Base-by-base conservation (phyloP, 768 basidiomycete species). In the Hygrocybe punicea region DNA sequence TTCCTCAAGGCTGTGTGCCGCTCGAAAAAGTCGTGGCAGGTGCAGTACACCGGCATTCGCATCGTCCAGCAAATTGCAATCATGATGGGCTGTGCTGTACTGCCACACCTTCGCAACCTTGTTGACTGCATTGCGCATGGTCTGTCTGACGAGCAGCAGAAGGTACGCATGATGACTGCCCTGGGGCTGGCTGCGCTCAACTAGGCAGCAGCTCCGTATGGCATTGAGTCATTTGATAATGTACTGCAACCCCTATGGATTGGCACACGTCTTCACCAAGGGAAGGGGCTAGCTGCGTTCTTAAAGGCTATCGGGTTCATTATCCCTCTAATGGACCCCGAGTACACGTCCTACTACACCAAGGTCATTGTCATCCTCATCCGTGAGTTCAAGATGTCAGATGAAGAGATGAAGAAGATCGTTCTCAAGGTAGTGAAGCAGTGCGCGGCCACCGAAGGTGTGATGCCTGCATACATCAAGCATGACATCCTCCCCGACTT, bases 321-420 rank as follows among this genome's bases (percentile, higher is more conserved):
- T 70, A 98, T 99, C 53, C 97, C 97, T 2, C 87, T 99, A 58
- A 98, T 99, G 97, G 97, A 99, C 68, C 94, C 97, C 48, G 96
- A 99, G 78, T 98, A 98, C 65, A 96, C 96, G 13, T 95, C 93
- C 14, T 98, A 98, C 76, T 99, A 99, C 72, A 98, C 95, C 48
- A 96, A 96, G 77, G 93, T 96, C 55, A 95, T 91, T 9, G 89
- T 94, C 61, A 95, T 96, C 69, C 88, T 96, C 56, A 96, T 96
- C 60, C 93, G 97, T 67, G 96, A 98, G 75, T 98, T 98, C 79
- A 93, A 96, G 71, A 97, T 95, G 6, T 96, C 96, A 8, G 97
- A 99, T 70, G 97, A 99, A 72, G 97, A 99, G 79, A 99, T 99
- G 97, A 96, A 98, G 84, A 97, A 98, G 81, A 98, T 98, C 62